Percentiles rank a stretch among this genome's conserved stretches.
phyloP scores from a whole-genome alignment of 352 stramenopile genomes.

The Phytophthora fragariaefolia region DNA sequence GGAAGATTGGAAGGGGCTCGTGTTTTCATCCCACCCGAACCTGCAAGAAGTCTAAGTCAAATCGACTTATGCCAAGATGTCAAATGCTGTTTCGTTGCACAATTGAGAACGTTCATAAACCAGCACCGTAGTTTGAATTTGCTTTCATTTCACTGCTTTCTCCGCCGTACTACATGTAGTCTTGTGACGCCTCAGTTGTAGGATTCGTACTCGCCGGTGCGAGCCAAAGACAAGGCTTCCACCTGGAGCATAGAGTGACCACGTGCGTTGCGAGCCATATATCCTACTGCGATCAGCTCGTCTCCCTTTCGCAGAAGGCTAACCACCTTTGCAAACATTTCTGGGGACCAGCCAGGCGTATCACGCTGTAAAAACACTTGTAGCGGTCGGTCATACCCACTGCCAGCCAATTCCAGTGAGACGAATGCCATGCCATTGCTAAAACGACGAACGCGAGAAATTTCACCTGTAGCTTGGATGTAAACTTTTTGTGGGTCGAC shows the following conservation, averaged over 20 bases:
- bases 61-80: too few species aligned
- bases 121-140: too few species aligned
- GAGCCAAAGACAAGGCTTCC: conserved; percentile 43
- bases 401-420: conserved; percentile 35
- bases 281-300: conserved; percentile 46
- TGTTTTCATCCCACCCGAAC: conserved; percentile 54
- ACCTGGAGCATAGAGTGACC: conserved; percentile 53
- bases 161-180: too few species aligned
- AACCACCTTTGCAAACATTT: conserved; percentile 36
- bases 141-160: too few species aligned
- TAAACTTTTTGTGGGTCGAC: conserved; percentile 24
- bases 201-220: conserved; percentile 43
- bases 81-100: too few species aligned
- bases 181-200: conserved; percentile 37
- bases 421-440: conserved; percentile 60
- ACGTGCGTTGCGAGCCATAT: conserved; percentile 42
- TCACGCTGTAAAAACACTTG: conserved; percentile 53
- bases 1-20: conserved; percentile 53
- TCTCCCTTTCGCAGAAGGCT: conserved; percentile 49
- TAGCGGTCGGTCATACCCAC: conserved; percentile 28
- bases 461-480: conserved; percentile 44
- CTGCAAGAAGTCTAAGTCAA: conserved; percentile 40
- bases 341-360: conserved; percentile 35
- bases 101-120: too few species aligned
- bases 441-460: conserved; percentile 48